These are phyloP conservation scores for Ambrosiella cleistominuta DNA, from an alignment of 2,329 filamentous ascomycete species.

Conservation along the genomic window DNA sequence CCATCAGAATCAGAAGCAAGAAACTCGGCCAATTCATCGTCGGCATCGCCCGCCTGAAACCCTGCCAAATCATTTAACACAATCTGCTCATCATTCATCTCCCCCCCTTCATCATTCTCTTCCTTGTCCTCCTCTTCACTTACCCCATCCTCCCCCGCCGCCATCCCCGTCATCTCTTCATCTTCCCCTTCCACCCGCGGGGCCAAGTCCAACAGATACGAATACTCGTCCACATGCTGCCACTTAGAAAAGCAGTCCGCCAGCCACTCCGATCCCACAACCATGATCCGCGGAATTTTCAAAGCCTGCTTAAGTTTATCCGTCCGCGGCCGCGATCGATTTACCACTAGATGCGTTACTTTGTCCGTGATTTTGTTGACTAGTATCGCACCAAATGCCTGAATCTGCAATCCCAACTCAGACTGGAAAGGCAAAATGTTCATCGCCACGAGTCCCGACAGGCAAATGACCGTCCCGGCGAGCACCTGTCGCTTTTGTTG, in stretches of 20 bases:
- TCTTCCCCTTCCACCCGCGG: conserved; percentile 19
- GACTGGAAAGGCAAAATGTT: conserved; percentile 62
- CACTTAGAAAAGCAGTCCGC: conserved; percentile 70
- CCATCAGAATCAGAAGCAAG: conserved; percentile 34
- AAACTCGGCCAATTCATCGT: conserved; percentile 63
- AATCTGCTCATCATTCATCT: conserved; percentile 26
- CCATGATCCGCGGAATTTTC: conserved; percentile 63
- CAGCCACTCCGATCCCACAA: conserved; percentile 85
- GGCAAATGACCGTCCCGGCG: conserved; percentile 57
- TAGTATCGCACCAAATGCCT: conserved; percentile 62
- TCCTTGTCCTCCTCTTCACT: conserved; percentile 21
- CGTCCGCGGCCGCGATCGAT: conserved; percentile 55
- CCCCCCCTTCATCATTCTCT: conserved; percentile 20
- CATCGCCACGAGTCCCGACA: conserved; percentile 78
- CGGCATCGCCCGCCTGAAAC: conserved; percentile 45
- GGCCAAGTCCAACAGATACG: conserved; percentile 48
- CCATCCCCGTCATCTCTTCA: conserved; percentile 16
- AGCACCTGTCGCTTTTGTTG: conserved; percentile 63
- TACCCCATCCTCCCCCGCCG: conserved; percentile 21
- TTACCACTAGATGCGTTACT: conserved; percentile 60
- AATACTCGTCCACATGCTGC: conserved; percentile 59
- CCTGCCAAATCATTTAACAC: conserved; percentile 38
- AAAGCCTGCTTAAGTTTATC: conserved; percentile 82
- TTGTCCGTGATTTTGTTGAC: conserved; percentile 38
- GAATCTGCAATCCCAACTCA: conserved; percentile 75